Conservation (phyloP, 768 basidiomycete genomes). For the Dentipellis fragilis region DNA sequence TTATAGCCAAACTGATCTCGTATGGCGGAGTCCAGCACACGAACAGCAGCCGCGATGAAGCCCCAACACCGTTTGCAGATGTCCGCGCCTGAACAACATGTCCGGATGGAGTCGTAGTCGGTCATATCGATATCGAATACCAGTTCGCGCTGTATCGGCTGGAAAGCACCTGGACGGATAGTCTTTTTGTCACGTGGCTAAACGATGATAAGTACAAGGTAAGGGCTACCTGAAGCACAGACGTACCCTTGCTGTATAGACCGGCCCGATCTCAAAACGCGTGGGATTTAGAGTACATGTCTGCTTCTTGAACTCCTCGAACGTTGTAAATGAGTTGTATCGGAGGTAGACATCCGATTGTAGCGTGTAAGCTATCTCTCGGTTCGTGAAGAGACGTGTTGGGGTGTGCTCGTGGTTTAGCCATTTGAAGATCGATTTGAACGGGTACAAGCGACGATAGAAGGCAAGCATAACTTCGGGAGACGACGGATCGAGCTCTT, state of each 20-base stretch:
- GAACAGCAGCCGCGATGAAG: conserved; percentile 89
- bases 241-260: conserved; percentile 80
- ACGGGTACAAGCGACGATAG: conserved; percentile 89
- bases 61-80: conserved; percentile 93
- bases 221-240: background rate
- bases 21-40: conserved; percentile 69
- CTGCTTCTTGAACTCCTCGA: conserved; percentile 88
- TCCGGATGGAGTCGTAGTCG: conserved; percentile 92
- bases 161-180: conserved; percentile 54
- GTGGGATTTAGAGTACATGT: conserved; percentile 77
- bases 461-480: conserved; percentile 67
- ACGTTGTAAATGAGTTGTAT: conserved; percentile 81
- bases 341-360: conserved; percentile 87
- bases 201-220: background rate
- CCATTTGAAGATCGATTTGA: conserved; percentile 90
- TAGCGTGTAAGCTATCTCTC: conserved; percentile 94
- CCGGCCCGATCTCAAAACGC: conserved; percentile 94
- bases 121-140: conserved; percentile 99
- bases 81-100: conserved; percentile 84
- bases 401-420: conserved; percentile 84
- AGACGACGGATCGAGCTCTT: conserved; percentile 21
- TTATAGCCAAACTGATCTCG: conserved; percentile 86
- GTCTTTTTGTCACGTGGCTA: conserved; percentile 90
- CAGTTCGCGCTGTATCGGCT: conserved; percentile 77
- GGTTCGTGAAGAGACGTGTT: conserved; percentile 76